Evolutionary conservation across 2,329 filamentous ascomycete species (phyloP), one percentile per base, ranked within the genome.

Genomic region (Penicillium sumatraense): DNA sequence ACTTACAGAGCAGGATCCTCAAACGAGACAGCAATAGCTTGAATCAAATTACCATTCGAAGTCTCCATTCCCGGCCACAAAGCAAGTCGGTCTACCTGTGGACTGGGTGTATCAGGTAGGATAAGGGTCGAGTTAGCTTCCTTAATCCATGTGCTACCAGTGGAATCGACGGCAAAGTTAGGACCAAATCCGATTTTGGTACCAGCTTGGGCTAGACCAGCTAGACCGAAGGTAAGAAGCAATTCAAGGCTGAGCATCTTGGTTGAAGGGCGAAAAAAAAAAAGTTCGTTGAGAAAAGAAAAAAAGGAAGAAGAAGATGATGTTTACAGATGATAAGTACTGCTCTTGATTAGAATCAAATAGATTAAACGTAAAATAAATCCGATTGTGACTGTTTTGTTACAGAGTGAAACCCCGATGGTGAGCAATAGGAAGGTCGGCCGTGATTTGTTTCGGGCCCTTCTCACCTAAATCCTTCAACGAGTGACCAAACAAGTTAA

Each of bases 101-200:
- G 44, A 6, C 21, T 27, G 14, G 44, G 44, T 8, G 44, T 47
- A 24, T 47, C 27, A 16, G 44, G 44, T 31, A 47, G 10, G 21
- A 47, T 33, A 5, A 47, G 44, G 11, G 44, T 47, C 10, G 44
- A 31, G 6, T 47, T 47, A 16, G 21, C 44, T 29, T 47, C 44
- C 33, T 21, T 47, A 27, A 47, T 47, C 44, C 44, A 47, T 47
- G 44, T 33, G 14, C 44, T 23, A 4, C 9, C 23, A 62, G 46
- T 48, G n/a, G n/a, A n/a, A 80, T 66, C 78, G 7, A 47, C 44
- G n/a, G 24, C 26, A n/a, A 47, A 47, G 44, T 31, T 33, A 6
- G 42, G 35, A 5, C 35, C 35, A 13, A 38, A 38, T 18, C 35
- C 35, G 16, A 38, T 38, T 16, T 38, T 38, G 16, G 35, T 38